These are phyloP conservation scores for Amanita pallidorosea DNA, from an alignment of 768 basidiomycete species.

Conservation along the genomic window DNA sequence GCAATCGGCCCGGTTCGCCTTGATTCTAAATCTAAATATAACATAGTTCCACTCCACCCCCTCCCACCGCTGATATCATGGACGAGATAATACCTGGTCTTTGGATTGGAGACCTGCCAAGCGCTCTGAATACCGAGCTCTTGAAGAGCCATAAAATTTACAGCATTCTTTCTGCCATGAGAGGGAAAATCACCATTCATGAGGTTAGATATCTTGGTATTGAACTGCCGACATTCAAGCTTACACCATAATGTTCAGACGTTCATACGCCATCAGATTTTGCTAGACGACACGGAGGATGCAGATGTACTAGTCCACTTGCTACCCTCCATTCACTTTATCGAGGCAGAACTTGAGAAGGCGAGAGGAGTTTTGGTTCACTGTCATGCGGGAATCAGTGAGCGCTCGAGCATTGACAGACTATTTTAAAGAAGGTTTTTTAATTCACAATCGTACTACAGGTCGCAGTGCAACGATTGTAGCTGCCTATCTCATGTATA, in stretches of 20 bases:
- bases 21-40: not conserved
- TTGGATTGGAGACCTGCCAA: slow-evolving; percentile 77
- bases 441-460: slow-evolving; percentile 14
- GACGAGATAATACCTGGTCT: slow-evolving; percentile 71
- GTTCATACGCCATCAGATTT: slow-evolving; percentile 70
- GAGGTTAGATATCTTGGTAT: slow-evolving; percentile 35
- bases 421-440: not conserved
- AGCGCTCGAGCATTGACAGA: slow-evolving; percentile 18
- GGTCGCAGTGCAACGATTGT: slow-evolving; percentile 80
- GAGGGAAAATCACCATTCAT: slow-evolving; percentile 53
- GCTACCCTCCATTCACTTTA: slow-evolving; percentile 73
- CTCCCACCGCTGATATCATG: slow-evolving; percentile 27
- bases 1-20: not conserved
- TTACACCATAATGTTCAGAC: slow-evolving; percentile 35
- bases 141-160: slow-evolving; percentile 67
- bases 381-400: slow-evolving; percentile 85
- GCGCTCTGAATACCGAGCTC: slow-evolving; percentile 49
- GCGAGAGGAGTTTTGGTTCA: slow-evolving; percentile 77
- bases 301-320: slow-evolving; percentile 75
- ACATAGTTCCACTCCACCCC: not conserved
- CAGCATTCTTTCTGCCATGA: slow-evolving; percentile 65
- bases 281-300: slow-evolving; percentile 65
- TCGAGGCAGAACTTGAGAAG: slow-evolving; percentile 67
- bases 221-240: not conserved
- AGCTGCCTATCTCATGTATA: slow-evolving; percentile 84